phyloP scores from a whole-genome alignment of 1,139 yeast species.

The Suhomyces ambrosiae region DNA sequence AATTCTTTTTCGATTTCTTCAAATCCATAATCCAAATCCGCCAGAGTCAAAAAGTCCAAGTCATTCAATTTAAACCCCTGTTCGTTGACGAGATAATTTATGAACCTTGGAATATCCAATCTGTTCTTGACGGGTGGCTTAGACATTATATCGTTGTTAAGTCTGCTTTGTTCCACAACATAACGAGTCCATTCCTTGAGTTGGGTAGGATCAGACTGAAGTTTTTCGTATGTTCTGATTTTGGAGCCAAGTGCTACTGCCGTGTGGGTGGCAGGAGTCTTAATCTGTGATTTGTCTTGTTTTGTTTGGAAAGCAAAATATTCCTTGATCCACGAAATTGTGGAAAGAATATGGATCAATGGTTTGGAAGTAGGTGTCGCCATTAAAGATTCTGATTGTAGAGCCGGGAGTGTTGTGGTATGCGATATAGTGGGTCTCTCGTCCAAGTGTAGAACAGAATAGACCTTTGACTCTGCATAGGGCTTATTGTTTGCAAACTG shows the following conservation, averaged over 20 bases:
- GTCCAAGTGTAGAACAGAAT: background rate
- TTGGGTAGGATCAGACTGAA: conserved; percentile 26
- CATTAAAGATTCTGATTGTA: background rate
- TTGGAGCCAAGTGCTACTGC: conserved; percentile 16
- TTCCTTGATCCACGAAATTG: conserved; percentile 13
- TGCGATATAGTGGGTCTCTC: background rate
- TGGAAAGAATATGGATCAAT: background rate
- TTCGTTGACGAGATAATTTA: conserved; percentile 28
- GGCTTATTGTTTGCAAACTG: background rate
- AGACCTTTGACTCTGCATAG: background rate
- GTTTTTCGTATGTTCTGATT: conserved; percentile 26
- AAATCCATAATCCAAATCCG: conserved; percentile 37
- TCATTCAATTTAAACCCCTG: conserved; percentile 34
- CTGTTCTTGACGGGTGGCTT: conserved; percentile 9
- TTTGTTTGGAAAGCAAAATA: conserved; percentile 9
- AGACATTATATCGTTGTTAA: background rate
- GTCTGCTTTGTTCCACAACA: conserved; percentile 20
- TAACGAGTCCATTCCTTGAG: conserved; percentile 30
- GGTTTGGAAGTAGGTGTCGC: background rate
- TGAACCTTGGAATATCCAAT: conserved; percentile 33
- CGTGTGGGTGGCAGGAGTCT: background rate
- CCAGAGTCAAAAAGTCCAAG: conserved; percentile 28
- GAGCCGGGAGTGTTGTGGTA: background rate
- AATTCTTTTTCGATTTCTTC: conserved; percentile 44
- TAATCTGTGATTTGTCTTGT: background rate